phyloP scores from a whole-genome alignment of 1,284 basidiomycete genomes.

The Gymnopus androsaceus region DNA sequence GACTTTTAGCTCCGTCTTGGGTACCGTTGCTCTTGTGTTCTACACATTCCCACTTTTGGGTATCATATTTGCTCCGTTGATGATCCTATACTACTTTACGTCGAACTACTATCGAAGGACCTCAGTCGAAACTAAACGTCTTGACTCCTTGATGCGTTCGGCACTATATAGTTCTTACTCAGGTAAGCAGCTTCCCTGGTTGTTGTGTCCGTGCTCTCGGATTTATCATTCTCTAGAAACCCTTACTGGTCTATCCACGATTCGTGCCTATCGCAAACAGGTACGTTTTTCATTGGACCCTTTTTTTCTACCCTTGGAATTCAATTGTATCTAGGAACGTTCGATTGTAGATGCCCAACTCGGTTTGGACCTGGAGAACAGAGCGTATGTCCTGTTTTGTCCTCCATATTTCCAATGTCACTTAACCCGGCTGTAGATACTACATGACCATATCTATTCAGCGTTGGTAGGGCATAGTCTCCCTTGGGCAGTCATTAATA shows the following conservation, averaged over 20 bases:
- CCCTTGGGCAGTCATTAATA: neutral
- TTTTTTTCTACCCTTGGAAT: neutral
- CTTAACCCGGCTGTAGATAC: too few species aligned
- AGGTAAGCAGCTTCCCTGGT: conserved; percentile 28
- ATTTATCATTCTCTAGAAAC: conserved; percentile 34
- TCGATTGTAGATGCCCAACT: conserved; percentile 54
- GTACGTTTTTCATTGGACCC: conserved; percentile 24
- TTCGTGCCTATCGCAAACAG: conserved; percentile 46
- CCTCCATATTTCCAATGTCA: too few species aligned
- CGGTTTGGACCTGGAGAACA: conserved; percentile 73
- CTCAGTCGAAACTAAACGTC: conserved; percentile 67
- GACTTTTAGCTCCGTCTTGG: conserved; percentile 50
- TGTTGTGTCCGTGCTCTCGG: neutral
- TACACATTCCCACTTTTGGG: conserved; percentile 64
- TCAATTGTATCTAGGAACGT: conserved; percentile 31
- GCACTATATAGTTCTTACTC: conserved; percentile 60
- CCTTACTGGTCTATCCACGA: conserved; percentile 46
- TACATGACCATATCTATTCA: conserved; percentile 69
- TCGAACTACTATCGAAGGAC: conserved; percentile 56
- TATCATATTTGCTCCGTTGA: conserved; percentile 50
- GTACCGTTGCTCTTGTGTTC: conserved; percentile 60
- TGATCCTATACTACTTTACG: conserved; percentile 49
- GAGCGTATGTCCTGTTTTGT: too few species aligned
- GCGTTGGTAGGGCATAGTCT: neutral
- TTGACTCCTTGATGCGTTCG: conserved; percentile 72